A percentile compares a stretch with the other conserved stretches of the same genome.
Evolutionary conservation across 495 filamentous ascomycete species (phyloP).

Genomic region (Sabuloglossum arenarium): DNA sequence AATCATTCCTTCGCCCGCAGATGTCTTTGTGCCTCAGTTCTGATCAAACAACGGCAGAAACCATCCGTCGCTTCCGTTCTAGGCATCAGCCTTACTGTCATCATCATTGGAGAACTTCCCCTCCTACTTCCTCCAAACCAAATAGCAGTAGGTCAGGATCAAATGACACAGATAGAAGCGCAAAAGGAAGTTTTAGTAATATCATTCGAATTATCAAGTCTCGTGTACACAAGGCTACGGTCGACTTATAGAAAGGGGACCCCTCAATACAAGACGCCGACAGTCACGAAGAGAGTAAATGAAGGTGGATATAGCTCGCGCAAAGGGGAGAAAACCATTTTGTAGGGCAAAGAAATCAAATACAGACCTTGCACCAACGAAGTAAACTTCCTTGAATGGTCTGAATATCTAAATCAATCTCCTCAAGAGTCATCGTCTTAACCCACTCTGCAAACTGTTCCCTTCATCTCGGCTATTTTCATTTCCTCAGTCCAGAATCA

Average conservation of each 20-base stretch:
- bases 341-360: too few species aligned
- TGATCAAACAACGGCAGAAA: background rate
- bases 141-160: background rate
- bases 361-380: too few species aligned
- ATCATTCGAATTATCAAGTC: background rate
- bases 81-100: background rate
- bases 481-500: too few species aligned
- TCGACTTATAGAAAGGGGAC: background rate
- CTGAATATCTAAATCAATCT: too few species aligned
- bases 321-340: too few species aligned
- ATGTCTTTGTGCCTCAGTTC: background rate
- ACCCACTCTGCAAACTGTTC: too few species aligned
- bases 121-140: background rate
- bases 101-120: background rate
- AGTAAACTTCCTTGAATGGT: too few species aligned
- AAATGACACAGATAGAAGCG: background rate
- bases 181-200: background rate
- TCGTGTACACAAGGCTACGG: background rate
- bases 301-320: too few species aligned
- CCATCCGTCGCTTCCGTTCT: background rate
- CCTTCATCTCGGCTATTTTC: too few species aligned
- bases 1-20: too few species aligned
- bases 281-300: background rate
- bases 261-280: background rate
- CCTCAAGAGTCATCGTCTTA: too few species aligned